These are phyloP conservation scores for Russula brevipes DNA, from an alignment of 768 basidiomycete genomes.

Conservation along the genomic window DNA sequence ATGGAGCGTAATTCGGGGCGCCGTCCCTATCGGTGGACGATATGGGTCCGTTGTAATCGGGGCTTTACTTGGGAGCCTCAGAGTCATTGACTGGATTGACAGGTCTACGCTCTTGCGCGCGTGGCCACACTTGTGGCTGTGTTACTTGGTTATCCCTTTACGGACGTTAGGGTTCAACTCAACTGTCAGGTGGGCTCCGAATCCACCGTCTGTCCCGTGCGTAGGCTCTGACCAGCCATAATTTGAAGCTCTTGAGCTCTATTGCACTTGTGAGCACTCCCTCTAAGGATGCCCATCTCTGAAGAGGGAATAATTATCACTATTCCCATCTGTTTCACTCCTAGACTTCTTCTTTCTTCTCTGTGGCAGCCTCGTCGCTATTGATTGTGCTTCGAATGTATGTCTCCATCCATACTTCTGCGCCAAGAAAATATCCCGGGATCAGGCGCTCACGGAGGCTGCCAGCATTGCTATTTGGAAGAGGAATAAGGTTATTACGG, in stretches of 20 bases:
- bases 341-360: not conserved
- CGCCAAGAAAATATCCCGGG: not conserved
- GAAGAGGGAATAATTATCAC: not conserved
- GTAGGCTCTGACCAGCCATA: not conserved
- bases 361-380: not conserved
- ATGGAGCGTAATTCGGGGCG: no score
- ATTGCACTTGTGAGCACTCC: not conserved
- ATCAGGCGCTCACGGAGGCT: no score
- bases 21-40: no score
- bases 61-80: no score
- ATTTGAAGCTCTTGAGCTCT: not conserved
- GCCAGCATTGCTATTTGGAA: not conserved
- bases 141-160: not conserved
- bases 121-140: not conserved
- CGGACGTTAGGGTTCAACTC: not conserved
- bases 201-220: not conserved
- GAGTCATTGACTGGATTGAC: not conserved
- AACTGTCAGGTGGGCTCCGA: not conserved
- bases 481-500: not conserved
- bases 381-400: not conserved
- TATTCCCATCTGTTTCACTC: not conserved
- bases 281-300: not conserved
- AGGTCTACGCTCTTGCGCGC: conserved; percentile 1
- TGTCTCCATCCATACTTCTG: not conserved
- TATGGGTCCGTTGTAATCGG: no score